Evolutionary conservation across 805 yeast species (phyloP), one percentile per base, ranked within the genome.

Genomic region (Lachancea fermentati): DNA sequence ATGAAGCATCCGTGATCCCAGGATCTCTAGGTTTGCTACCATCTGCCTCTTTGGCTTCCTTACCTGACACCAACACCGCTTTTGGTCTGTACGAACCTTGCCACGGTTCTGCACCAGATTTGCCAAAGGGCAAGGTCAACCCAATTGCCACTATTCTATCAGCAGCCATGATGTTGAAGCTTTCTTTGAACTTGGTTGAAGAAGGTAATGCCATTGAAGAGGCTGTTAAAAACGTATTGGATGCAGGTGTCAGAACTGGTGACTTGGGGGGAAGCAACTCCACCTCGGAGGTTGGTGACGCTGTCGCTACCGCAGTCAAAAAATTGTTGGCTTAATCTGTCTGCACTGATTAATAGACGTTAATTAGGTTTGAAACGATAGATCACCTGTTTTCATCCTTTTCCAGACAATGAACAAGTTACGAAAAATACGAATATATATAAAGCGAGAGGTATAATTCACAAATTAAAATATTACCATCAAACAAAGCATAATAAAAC

Each of bases 51-150:
- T 76, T 93, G 58, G 93, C 97, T 3, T 87, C 97, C n/a, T 74
- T 93, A 60, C 98, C 98, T 39, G 96, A 91, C 66, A 78, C 91
- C 30, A 89, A 89, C 73, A 71, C 75, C 37, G 97, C 97, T 1
- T 89, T 93, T 60, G 98, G 98, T 44, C 72, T 93, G 49, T 93
- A 93, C 63, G 98, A 93, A 70, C 97, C 98, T 51, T 91, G 97
- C 61, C 98, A 91, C 63, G 98, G 98, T 35, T 83, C 96, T 34
- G 98, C 98, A 26, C 98, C 98, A 38, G 98, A 91, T 65, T 78
- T 91, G 60, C 80, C 81, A 38, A 71, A 68, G 45, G 86, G 87
- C 62, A 83, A 85, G 68, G 98, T 89, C 44, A 91, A 91, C 68
- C 98, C 98, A 38, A 67, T 91, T 43, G 98, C 97, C 38, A 86